A percentile compares a stretch with the other conserved stretches of the same genome.
Conservation (phyloP, 805 yeast species). For the Teunomyces funiuensis region DNA sequence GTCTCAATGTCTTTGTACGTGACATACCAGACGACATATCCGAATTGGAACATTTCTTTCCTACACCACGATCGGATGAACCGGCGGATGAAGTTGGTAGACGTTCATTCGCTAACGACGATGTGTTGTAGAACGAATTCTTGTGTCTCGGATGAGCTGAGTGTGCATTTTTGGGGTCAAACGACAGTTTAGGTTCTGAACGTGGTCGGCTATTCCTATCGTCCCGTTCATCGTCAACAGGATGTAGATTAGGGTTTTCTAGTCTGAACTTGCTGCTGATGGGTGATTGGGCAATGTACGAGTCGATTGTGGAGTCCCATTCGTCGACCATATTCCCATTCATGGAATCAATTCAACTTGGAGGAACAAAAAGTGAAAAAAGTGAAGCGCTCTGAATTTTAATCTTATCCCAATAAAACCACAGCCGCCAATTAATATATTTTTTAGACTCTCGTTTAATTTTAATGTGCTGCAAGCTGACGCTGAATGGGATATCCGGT, state of each 20-base stretch:
- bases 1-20: conserved; percentile 2
- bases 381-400: background rate
- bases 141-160: conserved; percentile 7
- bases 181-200: background rate
- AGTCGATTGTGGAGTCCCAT: conserved; percentile 9
- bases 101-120: conserved; percentile 13
- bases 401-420: background rate
- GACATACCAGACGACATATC: background rate
- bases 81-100: conserved; percentile 15
- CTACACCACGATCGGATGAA: background rate
- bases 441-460: background rate
- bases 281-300: conserved; percentile 22
- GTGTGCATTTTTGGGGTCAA: background rate
- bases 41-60: background rate
- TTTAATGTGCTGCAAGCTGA: background rate
- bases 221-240: conserved; percentile 10
- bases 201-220: background rate
- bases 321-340: background rate
- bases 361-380: no score
- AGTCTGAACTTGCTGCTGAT: conserved; percentile 20
- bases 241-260: conserved; percentile 29
- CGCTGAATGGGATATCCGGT: no score
- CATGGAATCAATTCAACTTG: background rate
- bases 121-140: conserved; percentile 13
- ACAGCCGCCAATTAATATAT: background rate